A percentile compares a stretch with the other conserved stretches of the same genome.
Evolutionary conservation across 2,329 filamentous ascomycete genomes (phyloP).

Genomic region (Sporothrix pseudoabietina): DNA sequence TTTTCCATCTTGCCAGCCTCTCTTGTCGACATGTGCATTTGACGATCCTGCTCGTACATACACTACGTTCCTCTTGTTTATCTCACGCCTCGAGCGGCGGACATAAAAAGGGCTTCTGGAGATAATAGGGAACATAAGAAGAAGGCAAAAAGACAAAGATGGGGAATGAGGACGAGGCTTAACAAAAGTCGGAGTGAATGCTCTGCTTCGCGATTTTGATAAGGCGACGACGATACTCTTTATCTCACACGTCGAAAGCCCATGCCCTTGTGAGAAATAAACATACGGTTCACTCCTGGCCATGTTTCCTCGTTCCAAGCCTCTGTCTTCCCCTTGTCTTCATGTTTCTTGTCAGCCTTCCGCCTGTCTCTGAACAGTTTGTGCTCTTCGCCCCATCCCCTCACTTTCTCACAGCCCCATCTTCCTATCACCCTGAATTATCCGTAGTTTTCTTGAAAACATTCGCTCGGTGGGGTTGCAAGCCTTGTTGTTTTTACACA

Average conservation of each 20-base stretch:
- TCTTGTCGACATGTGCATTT: background rate
- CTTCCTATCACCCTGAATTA: background rate
- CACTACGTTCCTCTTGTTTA: background rate
- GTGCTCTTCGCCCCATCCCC: background rate
- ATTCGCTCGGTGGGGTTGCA: background rate
- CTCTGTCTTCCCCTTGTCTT: background rate
- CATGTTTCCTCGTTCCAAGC: background rate
- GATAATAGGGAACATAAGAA: background rate
- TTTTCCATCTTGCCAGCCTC: background rate
- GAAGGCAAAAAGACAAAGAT: no score
- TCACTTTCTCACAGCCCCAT: background rate
- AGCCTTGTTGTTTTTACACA: conserved; percentile 23
- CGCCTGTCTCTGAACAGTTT: background rate
- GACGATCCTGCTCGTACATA: background rate
- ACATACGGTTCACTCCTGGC: background rate
- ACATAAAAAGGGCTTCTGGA: background rate
- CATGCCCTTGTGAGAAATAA: background rate
- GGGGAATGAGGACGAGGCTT: background rate
- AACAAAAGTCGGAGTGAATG: background rate
- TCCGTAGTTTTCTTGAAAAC: background rate
- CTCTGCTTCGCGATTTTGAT: background rate
- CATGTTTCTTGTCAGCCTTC: background rate
- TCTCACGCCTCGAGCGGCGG: background rate
- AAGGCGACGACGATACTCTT: background rate
- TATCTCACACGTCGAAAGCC: background rate